Evolutionary conservation across 768 basidiomycete species (phyloP), one percentile per base, ranked within the genome.

Genomic region (Pisolithus microcarpus): DNA sequence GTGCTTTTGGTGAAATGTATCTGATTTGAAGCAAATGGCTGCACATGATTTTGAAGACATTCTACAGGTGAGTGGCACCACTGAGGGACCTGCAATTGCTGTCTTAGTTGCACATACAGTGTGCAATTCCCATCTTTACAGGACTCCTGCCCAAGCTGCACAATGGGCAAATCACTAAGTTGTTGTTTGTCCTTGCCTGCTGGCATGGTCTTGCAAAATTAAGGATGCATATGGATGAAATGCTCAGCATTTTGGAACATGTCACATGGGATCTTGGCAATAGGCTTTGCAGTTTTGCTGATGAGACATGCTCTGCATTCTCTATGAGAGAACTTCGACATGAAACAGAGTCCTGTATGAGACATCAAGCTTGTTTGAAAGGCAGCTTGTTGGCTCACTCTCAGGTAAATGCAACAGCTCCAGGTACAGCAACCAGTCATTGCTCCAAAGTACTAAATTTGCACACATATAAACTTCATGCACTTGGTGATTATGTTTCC

Each of bases 1-100:
- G n/a, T n/a, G n/a, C 28, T 28, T 28, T 28, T 4, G 9, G 28
- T 9, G 9, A 28, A 28, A 28, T 28, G 59, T 58, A 1, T 65
- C 70, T 4, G 64, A 61, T 16, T 57, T 73, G 59, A 66, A 66
- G 47, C 64, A 65, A 50, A 49, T 71, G 16, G 69, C 70, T n/a
- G n/a, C n/a, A n/a, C n/a, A n/a, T n/a, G n/a, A 11, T 47, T 73
- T 60, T 50, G 68, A 73, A 44, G 72, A 73, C 46, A 56, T 72
- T 11, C 49, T 72, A 0, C 72, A 71, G 57, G 66, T 61, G 24
- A 36, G 28, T 28, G 38, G n/a, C 4, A 39, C 38, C 18, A 8
- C 21, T 21, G 21, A 18, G 8, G 8, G 19, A 18, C 38, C 21
- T 39, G n/a, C 21, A 6, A n/a, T 26, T 4, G 10, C 19, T 42